A percentile compares a stretch with the other conserved stretches of the same genome.
Evolutionary conservation across 2,329 filamentous ascomycete genomes (phyloP).

Genomic region (Podosphaera fusca): DNA sequence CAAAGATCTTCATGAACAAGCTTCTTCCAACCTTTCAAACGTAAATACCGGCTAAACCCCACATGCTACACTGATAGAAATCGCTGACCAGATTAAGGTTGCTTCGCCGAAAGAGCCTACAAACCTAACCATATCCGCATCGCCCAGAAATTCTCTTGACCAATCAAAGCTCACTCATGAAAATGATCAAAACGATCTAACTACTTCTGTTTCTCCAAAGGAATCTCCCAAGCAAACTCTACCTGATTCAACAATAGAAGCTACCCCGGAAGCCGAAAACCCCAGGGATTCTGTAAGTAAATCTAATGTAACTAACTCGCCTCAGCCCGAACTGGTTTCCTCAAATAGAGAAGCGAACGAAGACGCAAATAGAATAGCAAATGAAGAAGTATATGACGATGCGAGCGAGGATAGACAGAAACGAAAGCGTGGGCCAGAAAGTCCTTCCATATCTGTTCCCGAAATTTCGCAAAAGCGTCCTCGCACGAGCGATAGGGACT

Average conservation of each 20-base stretch:
- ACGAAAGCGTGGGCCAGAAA: slow-evolving; percentile 42
- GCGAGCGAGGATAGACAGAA: slow-evolving; percentile 29
- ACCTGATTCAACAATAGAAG: background rate
- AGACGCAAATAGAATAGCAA: background rate
- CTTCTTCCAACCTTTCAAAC: no score
- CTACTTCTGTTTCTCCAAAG: no score
- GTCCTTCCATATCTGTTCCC: slow-evolving; percentile 30
- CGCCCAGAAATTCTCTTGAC: no score
- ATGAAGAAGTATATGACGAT: slow-evolving; percentile 15
- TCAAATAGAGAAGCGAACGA: background rate
- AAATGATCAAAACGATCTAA: no score
- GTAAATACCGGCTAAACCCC: no score
- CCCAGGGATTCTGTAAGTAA: background rate
- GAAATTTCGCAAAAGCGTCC: slow-evolving; percentile 31
- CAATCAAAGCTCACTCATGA: no score
- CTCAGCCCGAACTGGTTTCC: background rate
- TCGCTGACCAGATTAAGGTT: no score
- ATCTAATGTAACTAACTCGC: background rate
- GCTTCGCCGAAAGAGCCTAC: no score
- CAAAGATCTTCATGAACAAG: no score
- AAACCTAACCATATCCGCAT: no score
- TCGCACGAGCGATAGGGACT: slow-evolving; percentile 19
- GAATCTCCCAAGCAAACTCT: background rate
- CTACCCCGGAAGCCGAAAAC: background rate
- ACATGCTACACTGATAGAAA: no score